A percentile compares a stretch with the other conserved stretches of the same genome.
phyloP scores from a whole-genome alignment of 129 eudicot genomes.

The Apium graveolens region DNA sequence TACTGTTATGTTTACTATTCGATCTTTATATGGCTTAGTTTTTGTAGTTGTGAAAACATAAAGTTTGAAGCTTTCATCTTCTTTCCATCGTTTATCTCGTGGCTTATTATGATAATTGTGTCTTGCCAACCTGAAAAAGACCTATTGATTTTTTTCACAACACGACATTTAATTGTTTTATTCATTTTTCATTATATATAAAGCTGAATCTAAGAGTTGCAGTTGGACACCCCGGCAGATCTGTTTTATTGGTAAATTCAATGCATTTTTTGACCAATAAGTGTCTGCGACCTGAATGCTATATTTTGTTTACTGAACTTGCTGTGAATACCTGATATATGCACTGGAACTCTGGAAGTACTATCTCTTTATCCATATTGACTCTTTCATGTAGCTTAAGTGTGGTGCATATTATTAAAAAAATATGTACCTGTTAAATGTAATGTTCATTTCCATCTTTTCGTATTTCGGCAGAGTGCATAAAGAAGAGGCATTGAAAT shows the following conservation, averaged over 20 bases:
- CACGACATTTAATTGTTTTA: neutral
- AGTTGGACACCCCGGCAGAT: neutral
- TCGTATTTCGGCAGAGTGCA: conserved; percentile 49
- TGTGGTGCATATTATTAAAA: neutral
- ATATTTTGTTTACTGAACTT: neutral
- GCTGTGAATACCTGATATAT: neutral
- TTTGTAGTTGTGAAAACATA: too few species aligned
- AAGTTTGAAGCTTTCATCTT: too few species aligned
- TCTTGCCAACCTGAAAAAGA: neutral
- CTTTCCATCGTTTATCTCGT: too few species aligned
- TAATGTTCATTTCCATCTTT: neutral
- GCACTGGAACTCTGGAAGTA: neutral
- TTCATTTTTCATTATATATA: neutral
- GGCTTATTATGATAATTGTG: too few species aligned
- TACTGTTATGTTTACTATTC: neutral
- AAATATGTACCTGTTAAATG: neutral
- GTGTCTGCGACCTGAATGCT: neutral
- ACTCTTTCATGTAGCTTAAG: neutral
- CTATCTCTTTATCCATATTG: neutral
- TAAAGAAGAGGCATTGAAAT: conserved; percentile 92
- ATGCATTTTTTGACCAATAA: neutral
- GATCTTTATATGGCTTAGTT: too few species aligned
- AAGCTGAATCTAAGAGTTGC: neutral
- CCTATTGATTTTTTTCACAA: neutral
- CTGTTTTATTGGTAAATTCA: neutral